These are phyloP conservation scores for Annulohypoxylon maeteangense DNA, from an alignment of 495 filamentous ascomycete species.

Conservation along the genomic window DNA sequence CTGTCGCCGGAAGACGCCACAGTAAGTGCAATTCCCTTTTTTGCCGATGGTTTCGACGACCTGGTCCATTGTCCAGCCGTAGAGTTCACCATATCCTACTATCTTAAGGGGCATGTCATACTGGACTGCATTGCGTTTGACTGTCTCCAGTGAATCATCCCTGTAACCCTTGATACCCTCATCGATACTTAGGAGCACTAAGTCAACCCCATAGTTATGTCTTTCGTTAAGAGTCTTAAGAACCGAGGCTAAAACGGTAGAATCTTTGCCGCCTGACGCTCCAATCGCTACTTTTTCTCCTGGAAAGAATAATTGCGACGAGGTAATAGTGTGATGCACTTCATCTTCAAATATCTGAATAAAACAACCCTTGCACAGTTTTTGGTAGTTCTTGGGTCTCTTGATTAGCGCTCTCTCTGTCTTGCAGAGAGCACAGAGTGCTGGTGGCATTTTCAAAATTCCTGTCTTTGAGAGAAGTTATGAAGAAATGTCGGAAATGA, in stretches of 20 bases:
- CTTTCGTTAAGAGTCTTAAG: constrained; percentile 94
- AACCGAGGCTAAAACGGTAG: constrained; percentile 93
- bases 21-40: constrained; percentile 99
- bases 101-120: constrained; percentile 92
- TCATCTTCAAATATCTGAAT: constrained; percentile 88
- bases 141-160: constrained; percentile 94
- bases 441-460: constrained; percentile 57
- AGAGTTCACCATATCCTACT: constrained; percentile 91
- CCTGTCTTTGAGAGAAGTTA: not conserved
- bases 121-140: constrained; percentile 90
- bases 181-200: constrained; percentile 90
- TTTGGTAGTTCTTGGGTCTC: constrained; percentile 90
- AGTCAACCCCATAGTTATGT: constrained; percentile 84
- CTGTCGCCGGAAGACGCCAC: constrained; percentile 94
- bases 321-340: constrained; percentile 89
- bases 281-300: constrained; percentile 95
- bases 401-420: constrained; percentile 84
- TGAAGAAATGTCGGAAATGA: not conserved
- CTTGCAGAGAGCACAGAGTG: constrained; percentile 78
- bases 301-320: constrained; percentile 77
- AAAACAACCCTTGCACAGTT: constrained; percentile 92
- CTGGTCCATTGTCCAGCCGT: constrained; percentile 99
- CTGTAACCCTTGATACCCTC: constrained; percentile 97
- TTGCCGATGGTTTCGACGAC: constrained; percentile 96
- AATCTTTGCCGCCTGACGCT: constrained; percentile 97